phyloP scores from a whole-genome alignment of 2,329 filamentous ascomycete species.

The Fusarium subglutinans region DNA sequence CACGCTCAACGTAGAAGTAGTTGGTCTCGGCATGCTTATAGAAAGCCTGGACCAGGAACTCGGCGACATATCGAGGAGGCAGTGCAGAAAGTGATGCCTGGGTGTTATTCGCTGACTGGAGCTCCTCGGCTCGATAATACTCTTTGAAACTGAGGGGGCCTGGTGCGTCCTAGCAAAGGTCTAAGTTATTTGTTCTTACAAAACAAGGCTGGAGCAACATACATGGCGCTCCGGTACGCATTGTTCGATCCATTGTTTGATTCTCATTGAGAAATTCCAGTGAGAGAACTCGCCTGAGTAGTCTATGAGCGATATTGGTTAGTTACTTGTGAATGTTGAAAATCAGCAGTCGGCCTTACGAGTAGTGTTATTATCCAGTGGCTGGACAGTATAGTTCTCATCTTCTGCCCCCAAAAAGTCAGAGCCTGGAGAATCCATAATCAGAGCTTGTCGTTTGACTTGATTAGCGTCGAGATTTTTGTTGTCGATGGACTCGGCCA shows the following conservation, averaged over 20 bases:
- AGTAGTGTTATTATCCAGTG: conserved; percentile 53
- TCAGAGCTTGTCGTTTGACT: conserved; percentile 29
- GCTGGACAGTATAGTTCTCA: conserved; percentile 53
- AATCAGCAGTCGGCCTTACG: conserved; percentile 44
- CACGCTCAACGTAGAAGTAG: conserved; percentile 58
- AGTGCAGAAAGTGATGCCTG: conserved; percentile 52
- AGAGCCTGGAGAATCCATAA: conserved; percentile 37
- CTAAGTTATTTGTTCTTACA: background rate
- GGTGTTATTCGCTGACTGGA: conserved; percentile 53
- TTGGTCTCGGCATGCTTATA: conserved; percentile 60
- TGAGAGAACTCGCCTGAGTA: conserved; percentile 63
- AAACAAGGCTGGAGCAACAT: conserved; percentile 14
- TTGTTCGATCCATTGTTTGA: conserved; percentile 60
- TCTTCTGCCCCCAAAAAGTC: conserved; percentile 46
- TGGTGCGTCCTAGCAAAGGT: conserved; percentile 38
- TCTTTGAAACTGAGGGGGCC: conserved; percentile 48
- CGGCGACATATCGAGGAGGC: conserved; percentile 57
- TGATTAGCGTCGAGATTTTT: conserved; percentile 35
- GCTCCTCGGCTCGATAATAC: conserved; percentile 57
- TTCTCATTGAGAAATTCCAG: conserved; percentile 62
- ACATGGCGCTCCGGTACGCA: conserved; percentile 47
- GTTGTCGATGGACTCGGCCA: conserved; percentile 55
- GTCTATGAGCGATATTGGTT: conserved; percentile 45
- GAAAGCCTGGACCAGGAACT: conserved; percentile 57
- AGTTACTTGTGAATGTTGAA: conserved; percentile 1